A percentile compares a stretch with the other conserved stretches of the same genome.
phyloP scores from a whole-genome alignment of 345 rosid species.

The Citrus inodora region DNA sequence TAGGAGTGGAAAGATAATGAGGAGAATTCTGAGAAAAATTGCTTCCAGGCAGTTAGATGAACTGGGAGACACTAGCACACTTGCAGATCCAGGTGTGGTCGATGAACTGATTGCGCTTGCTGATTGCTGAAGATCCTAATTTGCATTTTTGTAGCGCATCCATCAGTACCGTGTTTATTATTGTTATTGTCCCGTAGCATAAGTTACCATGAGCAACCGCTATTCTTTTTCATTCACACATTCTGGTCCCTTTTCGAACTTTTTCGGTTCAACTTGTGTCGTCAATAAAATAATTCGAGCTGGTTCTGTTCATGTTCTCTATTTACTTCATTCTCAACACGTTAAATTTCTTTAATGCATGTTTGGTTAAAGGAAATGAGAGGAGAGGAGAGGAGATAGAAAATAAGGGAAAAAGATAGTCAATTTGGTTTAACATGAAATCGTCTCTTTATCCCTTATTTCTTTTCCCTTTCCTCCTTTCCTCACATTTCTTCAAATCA shows the following conservation, averaged over 20 bases:
- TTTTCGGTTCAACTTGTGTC: background rate
- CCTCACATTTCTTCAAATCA: no score
- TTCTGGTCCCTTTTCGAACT: background rate
- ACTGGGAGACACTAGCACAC: constrained; percentile 92
- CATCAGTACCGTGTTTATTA: background rate
- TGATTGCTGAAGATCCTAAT: constrained; percentile 33
- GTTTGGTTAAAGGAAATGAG: no score
- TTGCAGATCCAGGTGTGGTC: constrained; percentile 83
- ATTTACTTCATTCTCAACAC: background rate
- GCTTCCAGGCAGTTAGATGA: constrained; percentile 85
- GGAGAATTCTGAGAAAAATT: constrained; percentile 90
- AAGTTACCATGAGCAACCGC: background rate
- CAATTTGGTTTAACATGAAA: no score
- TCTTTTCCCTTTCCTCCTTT: no score
- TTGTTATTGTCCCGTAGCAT: background rate
- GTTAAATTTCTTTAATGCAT: background rate
- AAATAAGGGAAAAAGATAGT: no score
- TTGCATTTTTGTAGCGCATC: background rate
- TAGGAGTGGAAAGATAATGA: constrained; percentile 97
- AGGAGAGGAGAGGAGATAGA: no score
- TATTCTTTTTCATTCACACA: background rate
- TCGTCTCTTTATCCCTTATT: no score
- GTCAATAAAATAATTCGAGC: background rate
- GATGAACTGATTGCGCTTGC: constrained; percentile 74
- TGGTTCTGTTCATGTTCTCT: background rate